Evolutionary conservation across 116 monocot genomes (phyloP), one percentile per base, ranked within the genome.

Genomic region (Trichopus zeylanicus): DNA sequence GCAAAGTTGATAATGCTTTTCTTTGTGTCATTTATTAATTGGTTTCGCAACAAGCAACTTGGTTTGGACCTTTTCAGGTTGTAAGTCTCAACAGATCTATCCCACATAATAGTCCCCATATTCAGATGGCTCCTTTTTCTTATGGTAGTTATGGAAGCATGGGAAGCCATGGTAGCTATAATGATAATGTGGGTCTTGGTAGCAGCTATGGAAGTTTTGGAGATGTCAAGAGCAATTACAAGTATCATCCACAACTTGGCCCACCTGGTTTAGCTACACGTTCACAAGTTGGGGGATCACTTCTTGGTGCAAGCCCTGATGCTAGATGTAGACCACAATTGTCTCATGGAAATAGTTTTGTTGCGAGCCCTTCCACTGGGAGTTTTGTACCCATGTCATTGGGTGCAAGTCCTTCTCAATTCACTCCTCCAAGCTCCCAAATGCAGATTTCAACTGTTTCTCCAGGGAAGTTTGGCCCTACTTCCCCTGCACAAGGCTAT

Each of bases 341-440:
- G 26, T 62, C 80, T 58, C 61, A 85, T 79, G 84, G 73, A 61
- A 80, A 56, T 78, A 75, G 80, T 25, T 75, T 78, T 73, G 80
- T 83, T 20, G 24, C 64, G 53, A 86, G 89, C 64, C 89, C 87
- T 53, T 16, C 13, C 42, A 68, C 70, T 58, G 70, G 88, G 48
- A 68, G 65, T 70, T 67, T 91, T 54, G 79, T 82, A 24, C 78
- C 84, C 62, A 82, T 91, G 85, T 78, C 98, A 37, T 75, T 91
- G 7, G 91, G 97, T 46, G 91, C 66, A 29, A 98, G 97, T 70
- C 97, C 97, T 22, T 87, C 95, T n/a, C 95, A 95, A 39, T 95
- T 76, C 73, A 81, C 90, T 27, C 86, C 89, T 60, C 93, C 81
- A 29, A 77, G 67, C 30, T 76, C 82, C 27, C 92, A 83, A 39